These are phyloP conservation scores for Mortierella sp. DNA, from an alignment of 371 early-diverging fungal species.

Conservation along the genomic window DNA sequence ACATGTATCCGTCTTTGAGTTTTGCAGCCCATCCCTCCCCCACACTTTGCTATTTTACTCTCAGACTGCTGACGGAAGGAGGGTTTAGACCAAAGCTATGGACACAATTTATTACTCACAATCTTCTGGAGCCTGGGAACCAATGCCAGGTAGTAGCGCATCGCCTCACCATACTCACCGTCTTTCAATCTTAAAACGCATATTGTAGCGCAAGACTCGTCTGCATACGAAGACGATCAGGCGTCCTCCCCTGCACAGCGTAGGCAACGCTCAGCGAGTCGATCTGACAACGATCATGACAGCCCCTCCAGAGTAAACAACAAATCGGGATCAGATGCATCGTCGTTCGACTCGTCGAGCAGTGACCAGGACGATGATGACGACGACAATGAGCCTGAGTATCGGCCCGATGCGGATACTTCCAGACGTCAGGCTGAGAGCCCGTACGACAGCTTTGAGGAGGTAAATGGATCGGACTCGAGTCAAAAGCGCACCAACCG, in stretches of 20 bases:
- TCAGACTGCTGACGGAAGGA: too few species aligned
- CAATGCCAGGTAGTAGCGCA: too few species aligned
- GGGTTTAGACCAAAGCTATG: too few species aligned
- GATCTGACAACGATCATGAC: constrained; percentile 16
- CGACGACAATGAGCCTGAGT: constrained; percentile 31
- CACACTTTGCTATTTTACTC: too few species aligned
- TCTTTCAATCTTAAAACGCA: neutral
- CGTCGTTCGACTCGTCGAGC: constrained; percentile 46
- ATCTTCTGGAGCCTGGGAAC: too few species aligned
- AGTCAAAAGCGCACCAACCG: constrained; percentile 18
- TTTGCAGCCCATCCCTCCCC: too few species aligned
- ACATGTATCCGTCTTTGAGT: too few species aligned
- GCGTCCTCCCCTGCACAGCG: constrained; percentile 26
- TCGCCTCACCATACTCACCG: neutral
- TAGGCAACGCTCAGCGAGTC: constrained; percentile 17
- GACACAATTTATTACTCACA: too few species aligned
- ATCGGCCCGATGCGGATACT: constrained; percentile 4
- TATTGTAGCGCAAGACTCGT: constrained; percentile 53
- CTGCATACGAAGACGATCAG: constrained; percentile 49
- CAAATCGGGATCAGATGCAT: constrained; percentile 35
- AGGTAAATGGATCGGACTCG: constrained; percentile 47
- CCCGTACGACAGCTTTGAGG: constrained; percentile 47
- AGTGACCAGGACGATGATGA: constrained; percentile 33
- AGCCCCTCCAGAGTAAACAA: constrained; percentile 8
- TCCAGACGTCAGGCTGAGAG: constrained; percentile 31